Evolutionary conservation across 2,329 filamentous ascomycete genomes (phyloP).

Genomic region (Cladosporium velox): DNA sequence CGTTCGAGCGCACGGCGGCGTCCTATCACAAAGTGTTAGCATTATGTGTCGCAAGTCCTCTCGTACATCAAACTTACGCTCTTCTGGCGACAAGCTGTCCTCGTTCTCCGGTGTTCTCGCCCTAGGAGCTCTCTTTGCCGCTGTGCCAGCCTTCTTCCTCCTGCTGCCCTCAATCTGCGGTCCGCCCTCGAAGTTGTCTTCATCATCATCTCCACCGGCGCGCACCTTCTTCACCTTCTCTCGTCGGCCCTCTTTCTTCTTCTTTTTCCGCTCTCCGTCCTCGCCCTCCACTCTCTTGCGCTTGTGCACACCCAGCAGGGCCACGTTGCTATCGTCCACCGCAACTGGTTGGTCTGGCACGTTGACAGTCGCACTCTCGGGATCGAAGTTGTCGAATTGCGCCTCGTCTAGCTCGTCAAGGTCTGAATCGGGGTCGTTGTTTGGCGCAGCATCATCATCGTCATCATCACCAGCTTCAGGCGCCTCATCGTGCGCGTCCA

Average conservation of each 20-base stretch:
- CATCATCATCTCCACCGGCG: slow-evolving; percentile 42
- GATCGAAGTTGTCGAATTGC: slow-evolving; percentile 64
- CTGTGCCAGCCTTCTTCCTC: slow-evolving; percentile 48
- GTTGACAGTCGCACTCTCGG: slow-evolving; percentile 58
- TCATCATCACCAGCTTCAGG: slow-evolving; percentile 27
- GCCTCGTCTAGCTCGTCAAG: slow-evolving; percentile 66
- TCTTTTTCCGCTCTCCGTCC: slow-evolving; percentile 61
- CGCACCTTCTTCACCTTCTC: slow-evolving; percentile 59
- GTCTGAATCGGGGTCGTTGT: slow-evolving; percentile 49
- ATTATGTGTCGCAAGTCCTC: not conserved
- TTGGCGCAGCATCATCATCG: slow-evolving; percentile 39
- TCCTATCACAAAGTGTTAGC: slow-evolving; percentile 42
- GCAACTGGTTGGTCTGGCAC: slow-evolving; percentile 58
- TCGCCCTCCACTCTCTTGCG: slow-evolving; percentile 64
- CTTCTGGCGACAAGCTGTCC: slow-evolving; percentile 78
- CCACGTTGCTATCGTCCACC: slow-evolving; percentile 64
- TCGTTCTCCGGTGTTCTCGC: slow-evolving; percentile 67
- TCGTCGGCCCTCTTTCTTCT: slow-evolving; percentile 62
- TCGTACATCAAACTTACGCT: slow-evolving; percentile 58
- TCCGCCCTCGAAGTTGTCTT: slow-evolving; percentile 52
- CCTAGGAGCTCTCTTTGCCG: slow-evolving; percentile 44
- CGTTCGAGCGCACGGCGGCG: slow-evolving; percentile 80
- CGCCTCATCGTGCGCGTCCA: slow-evolving; percentile 39
- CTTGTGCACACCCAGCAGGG: slow-evolving; percentile 63
- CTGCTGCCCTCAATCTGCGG: slow-evolving; percentile 58